Evolutionary conservation across 805 yeast species (phyloP).

Genomic region (Saturnispora halmiae): DNA sequence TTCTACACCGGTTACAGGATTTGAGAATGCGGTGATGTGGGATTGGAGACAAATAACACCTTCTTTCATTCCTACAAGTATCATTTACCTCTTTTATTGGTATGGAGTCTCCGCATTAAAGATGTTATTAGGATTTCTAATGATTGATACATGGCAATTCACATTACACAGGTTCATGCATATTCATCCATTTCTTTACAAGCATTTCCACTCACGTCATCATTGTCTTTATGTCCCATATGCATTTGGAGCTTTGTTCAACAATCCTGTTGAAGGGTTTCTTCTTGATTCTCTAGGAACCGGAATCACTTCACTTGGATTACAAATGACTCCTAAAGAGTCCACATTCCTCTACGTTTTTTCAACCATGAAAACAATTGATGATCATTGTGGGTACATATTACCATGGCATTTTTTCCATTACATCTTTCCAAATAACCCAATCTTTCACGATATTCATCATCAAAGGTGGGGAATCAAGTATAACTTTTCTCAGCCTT

Average conservation of each 20-base stretch:
- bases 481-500: conserved; percentile 90
- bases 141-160: conserved; percentile 95
- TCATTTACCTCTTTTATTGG: conserved; percentile 47
- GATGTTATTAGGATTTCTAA: conserved; percentile 51
- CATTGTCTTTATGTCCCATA: conserved; percentile 92
- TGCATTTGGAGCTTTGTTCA: conserved; percentile 93
- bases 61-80: conserved; percentile 35
- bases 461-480: conserved; percentile 95
- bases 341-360: conserved; percentile 65
- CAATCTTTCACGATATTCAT: conserved; percentile 94
- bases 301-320: conserved; percentile 63
- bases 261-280: conserved; percentile 91
- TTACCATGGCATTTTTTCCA: conserved; percentile 90
- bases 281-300: conserved; percentile 87
- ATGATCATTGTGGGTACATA: conserved; percentile 97
- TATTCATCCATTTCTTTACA: conserved; percentile 63
- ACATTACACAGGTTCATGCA: conserved; percentile 88
- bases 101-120: conserved; percentile 55
- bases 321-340: conserved; percentile 69
- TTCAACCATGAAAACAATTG: conserved; percentile 93
- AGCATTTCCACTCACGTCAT: conserved; percentile 84
- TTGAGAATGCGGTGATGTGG: conserved; percentile 42
- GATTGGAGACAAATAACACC: conserved; percentile 29
- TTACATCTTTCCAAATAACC: conserved; percentile 83
- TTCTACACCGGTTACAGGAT: conserved; percentile 42